Percentiles rank a stretch among this genome's conserved stretches.
These are phyloP conservation scores for Aspergillus jensenii DNA, from an alignment of 2,329 filamentous ascomycete genomes.

Conservation along the genomic window DNA sequence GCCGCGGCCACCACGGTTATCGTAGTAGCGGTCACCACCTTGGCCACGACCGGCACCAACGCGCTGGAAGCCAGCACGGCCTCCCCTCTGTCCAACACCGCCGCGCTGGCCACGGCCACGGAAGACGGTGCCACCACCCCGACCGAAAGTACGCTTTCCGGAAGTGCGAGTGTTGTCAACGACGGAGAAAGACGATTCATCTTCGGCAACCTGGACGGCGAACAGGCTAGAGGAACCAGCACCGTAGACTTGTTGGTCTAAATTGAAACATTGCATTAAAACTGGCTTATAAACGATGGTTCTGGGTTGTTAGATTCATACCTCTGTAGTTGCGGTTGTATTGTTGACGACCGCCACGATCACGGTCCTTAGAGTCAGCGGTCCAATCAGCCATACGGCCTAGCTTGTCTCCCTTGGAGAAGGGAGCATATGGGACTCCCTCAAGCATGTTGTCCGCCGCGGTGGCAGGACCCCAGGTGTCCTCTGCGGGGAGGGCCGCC, in stretches of 20 bases:
- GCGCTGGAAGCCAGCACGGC: conserved; percentile 71
- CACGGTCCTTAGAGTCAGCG: conserved; percentile 72
- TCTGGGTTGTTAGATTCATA: conserved; percentile 39
- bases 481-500: conserved; percentile 69
- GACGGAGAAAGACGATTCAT: conserved; percentile 96
- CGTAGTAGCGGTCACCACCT: conserved; percentile 65
- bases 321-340: conserved; percentile 94
- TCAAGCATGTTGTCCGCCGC: conserved; percentile 85
- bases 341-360: conserved; percentile 76
- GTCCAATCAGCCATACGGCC: conserved; percentile 99
- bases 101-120: conserved; percentile 76
- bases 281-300: neutral
- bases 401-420: conserved; percentile 97
- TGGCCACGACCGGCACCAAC: conserved; percentile 68
- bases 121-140: conserved; percentile 87
- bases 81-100: conserved; percentile 67
- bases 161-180: conserved; percentile 92
- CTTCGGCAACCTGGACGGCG: conserved; percentile 86
- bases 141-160: conserved; percentile 76
- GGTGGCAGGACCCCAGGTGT: conserved; percentile 83
- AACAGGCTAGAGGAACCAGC: conserved; percentile 84
- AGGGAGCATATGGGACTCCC: conserved; percentile 95
- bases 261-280: neutral
- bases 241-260: conserved; percentile 96
- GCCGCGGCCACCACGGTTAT: conserved; percentile 69